These are phyloP conservation scores for Fraxinus pennsylvanica DNA, from an alignment of 257 asterid genomes.

Conservation along the genomic window DNA sequence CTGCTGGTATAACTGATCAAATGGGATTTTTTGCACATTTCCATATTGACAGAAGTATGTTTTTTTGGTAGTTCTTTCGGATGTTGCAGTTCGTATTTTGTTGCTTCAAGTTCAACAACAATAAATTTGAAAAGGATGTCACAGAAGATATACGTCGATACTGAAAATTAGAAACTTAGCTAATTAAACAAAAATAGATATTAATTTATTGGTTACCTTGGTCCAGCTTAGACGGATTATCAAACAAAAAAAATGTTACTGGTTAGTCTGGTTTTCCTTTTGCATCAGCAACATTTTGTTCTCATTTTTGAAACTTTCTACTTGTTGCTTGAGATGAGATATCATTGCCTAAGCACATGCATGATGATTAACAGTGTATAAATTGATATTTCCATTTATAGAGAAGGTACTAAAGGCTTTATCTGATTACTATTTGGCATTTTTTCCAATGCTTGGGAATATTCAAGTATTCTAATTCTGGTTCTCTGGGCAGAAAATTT, in stretches of 20 bases:
- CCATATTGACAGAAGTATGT: background rate
- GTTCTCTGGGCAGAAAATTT: slow-evolving; percentile 56
- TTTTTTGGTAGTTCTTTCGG: slow-evolving; percentile 20
- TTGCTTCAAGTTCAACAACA: slow-evolving; percentile 24
- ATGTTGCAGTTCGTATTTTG: slow-evolving; percentile 5
- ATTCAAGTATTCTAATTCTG: slow-evolving; percentile 32
- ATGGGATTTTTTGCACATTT: background rate
- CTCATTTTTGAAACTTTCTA: background rate
- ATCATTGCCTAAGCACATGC: slow-evolving; percentile 19
- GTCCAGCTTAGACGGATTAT: background rate
- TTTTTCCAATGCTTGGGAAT: slow-evolving; percentile 37
- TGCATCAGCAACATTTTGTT: background rate
- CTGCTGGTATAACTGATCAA: background rate
- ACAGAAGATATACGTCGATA: background rate
- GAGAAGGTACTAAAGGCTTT: background rate
- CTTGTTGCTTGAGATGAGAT: background rate
- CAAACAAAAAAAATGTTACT: too few relatives aligned
- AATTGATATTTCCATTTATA: background rate
- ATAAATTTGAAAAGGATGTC: background rate
- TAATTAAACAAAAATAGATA: background rate
- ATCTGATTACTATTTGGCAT: slow-evolving; percentile 42
- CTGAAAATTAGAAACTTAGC: too few relatives aligned
- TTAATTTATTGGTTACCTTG: background rate
- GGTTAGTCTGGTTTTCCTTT: background rate
- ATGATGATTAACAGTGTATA: background rate